These are phyloP conservation scores for Pseudoperonospora humuli DNA, from an alignment of 352 stramenopile genomes.

Conservation along the genomic window DNA sequence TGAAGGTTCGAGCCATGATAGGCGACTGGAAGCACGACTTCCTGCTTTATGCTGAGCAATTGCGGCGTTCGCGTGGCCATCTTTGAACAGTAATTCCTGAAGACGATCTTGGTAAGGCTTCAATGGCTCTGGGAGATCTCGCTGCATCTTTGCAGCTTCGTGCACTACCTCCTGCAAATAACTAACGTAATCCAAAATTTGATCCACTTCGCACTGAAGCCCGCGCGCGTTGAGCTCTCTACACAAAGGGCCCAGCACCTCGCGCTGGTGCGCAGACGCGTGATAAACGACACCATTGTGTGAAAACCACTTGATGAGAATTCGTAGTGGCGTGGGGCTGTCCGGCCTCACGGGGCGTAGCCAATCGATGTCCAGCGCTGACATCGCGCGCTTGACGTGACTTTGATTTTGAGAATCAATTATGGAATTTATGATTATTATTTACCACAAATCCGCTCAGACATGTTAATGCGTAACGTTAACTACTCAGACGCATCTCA, in stretches of 20 bases:
- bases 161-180: constrained; percentile 18
- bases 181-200: constrained; percentile 15
- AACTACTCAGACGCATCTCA: no score
- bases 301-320: constrained; percentile 19
- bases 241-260: constrained; percentile 14
- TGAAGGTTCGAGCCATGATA: constrained; percentile 21
- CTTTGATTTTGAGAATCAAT: constrained; percentile 1
- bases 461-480: no score
- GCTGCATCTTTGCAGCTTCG: constrained; percentile 1
- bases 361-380: constrained; percentile 16
- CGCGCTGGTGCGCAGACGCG: constrained; percentile 16
- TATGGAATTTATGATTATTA: no score
- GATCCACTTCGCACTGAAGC: constrained; percentile 12
- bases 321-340: constrained; percentile 12
- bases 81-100: constrained; percentile 11
- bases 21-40: constrained; percentile 4
- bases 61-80: neutral
- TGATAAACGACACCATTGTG: constrained; percentile 19
- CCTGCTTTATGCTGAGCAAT: neutral
- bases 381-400: constrained; percentile 3
- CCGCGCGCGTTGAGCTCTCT: constrained; percentile 16
- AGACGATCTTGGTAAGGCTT: constrained; percentile 8
- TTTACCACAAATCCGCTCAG: no score
- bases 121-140: constrained; percentile 5
- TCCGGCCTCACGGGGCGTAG: constrained; percentile 5